A percentile compares a stretch with the other conserved stretches of the same genome.
Evolutionary conservation across 495 filamentous ascomycete species (phyloP).

Genomic region (Parathielavia appendiculata): DNA sequence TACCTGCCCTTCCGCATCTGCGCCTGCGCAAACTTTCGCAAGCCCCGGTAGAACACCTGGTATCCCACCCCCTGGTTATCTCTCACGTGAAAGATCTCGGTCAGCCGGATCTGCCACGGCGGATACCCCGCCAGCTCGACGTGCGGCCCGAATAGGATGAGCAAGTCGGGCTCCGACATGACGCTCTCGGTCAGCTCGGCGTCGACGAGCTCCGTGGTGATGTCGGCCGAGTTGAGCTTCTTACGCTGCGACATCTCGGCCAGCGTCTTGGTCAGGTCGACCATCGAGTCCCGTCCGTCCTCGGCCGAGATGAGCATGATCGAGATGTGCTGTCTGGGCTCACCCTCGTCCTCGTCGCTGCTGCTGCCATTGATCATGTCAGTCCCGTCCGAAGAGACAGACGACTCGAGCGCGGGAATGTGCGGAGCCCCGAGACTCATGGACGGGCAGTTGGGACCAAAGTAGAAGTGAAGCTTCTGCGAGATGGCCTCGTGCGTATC

Average conservation of each 20-base stretch:
- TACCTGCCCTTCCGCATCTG: constrained; percentile 87
- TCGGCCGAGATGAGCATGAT: constrained; percentile 84
- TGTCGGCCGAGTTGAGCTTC: constrained; percentile 72
- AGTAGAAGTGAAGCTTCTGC: constrained; percentile 75
- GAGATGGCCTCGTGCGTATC: constrained; percentile 67
- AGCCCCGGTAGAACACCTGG: constrained; percentile 79
- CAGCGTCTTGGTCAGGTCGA: constrained; percentile 91
- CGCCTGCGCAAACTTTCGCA: constrained; percentile 79
- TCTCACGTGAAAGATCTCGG: constrained; percentile 79
- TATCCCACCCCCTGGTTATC: constrained; percentile 81
- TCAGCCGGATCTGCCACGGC: constrained; percentile 90
- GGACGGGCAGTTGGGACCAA: constrained; percentile 60
- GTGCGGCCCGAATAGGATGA: constrained; percentile 77
- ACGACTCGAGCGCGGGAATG: constrained; percentile 50
- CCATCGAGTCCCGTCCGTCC: constrained; percentile 86
- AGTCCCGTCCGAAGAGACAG: constrained; percentile 21
- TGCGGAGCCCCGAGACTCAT: constrained; percentile 75
- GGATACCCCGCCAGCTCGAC: constrained; percentile 87
- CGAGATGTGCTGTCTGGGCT: constrained; percentile 48
- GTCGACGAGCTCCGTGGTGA: constrained; percentile 82
- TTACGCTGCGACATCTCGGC: constrained; percentile 89
- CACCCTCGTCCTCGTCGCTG: constrained; percentile 19
- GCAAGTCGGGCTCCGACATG: constrained; percentile 79
- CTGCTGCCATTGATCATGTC: constrained; percentile 1
- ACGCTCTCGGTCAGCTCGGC: constrained; percentile 68